Evolutionary conservation across 2,329 filamentous ascomycete species (phyloP).

Genomic region (Colletotrichum endophyticum): DNA sequence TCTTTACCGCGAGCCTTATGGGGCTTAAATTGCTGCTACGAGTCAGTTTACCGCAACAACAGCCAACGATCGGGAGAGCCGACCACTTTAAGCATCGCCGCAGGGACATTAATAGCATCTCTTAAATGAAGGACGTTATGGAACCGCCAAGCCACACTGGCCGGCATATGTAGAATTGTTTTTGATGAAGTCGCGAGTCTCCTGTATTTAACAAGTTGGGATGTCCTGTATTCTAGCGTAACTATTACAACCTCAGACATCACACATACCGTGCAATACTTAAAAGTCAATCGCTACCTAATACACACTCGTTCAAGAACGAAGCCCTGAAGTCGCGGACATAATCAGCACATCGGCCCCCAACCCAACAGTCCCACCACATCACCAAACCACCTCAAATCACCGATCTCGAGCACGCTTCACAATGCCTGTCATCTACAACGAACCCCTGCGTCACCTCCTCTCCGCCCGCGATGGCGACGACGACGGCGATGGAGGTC

Average conservation of each 20-base stretch:
- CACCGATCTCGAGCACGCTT: background rate
- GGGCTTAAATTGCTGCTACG: background rate
- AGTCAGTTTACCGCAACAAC: background rate
- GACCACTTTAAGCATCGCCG: background rate
- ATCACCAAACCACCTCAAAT: background rate
- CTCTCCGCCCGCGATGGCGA: background rate
- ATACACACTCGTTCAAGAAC: background rate
- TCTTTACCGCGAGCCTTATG: background rate
- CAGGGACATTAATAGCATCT: background rate
- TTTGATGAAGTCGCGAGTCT: background rate
- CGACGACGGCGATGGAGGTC: background rate
- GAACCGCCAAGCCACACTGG: background rate
- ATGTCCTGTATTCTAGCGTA: background rate
- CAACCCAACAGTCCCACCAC: background rate
- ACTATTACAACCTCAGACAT: rapidly evolving
- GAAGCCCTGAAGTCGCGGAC: background rate
- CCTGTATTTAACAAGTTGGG: background rate
- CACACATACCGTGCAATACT: background rate
- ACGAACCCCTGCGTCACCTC: background rate
- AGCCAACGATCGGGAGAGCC: background rate
- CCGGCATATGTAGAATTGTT: background rate
- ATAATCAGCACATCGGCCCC: background rate
- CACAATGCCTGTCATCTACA: background rate
- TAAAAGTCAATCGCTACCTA: background rate
- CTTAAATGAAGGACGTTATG: background rate